A percentile compares a stretch with the other conserved stretches of the same genome.
Evolutionary conservation across 306 rosid species (phyloP).

Genomic region (Cucurbita pepo): DNA sequence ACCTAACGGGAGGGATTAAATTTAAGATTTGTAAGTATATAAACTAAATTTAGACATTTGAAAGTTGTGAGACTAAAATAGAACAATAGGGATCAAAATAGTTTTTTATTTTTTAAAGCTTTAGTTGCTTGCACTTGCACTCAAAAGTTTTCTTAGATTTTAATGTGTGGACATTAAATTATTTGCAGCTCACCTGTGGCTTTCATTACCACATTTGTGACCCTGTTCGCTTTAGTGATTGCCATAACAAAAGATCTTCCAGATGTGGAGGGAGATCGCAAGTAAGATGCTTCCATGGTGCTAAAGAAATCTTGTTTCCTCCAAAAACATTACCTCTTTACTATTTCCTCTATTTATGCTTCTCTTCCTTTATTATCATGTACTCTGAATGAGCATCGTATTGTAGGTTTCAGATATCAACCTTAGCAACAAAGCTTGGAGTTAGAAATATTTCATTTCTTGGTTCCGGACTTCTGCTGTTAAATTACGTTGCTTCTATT

Average conservation of each 20-base stretch:
- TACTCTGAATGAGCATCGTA: not conserved
- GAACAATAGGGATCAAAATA: too few relatives aligned
- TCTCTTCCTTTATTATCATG: not conserved
- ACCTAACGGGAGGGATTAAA: too few relatives aligned
- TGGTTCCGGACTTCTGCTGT: conserved; percentile 80
- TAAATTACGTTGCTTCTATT: conserved; percentile 61
- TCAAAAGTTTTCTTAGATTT: not conserved
- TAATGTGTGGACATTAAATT: not conserved
- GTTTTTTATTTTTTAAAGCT: not conserved
- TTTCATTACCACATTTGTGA: conserved; percentile 83
- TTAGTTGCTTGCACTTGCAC: not conserved
- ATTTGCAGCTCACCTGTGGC: conserved; percentile 80
- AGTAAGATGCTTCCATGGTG: conserved; percentile 33
- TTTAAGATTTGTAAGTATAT: too few relatives aligned
- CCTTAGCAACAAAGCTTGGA: conserved; percentile 88
- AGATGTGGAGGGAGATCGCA: conserved; percentile 93
- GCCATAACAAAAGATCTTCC: conserved; percentile 98
- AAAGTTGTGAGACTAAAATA: too few relatives aligned
- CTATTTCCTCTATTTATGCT: not conserved
- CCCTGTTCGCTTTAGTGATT: conserved; percentile 82
- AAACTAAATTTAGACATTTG: too few relatives aligned
- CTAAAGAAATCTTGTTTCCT: not conserved
- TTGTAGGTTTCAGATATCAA: conserved; percentile 77
- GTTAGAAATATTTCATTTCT: conserved; percentile 78
- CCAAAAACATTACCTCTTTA: not conserved